Evolutionary conservation across 2,329 filamentous ascomycete species (phyloP), one percentile per base, ranked within the genome.

Genomic region (Fusarium transvaalense): DNA sequence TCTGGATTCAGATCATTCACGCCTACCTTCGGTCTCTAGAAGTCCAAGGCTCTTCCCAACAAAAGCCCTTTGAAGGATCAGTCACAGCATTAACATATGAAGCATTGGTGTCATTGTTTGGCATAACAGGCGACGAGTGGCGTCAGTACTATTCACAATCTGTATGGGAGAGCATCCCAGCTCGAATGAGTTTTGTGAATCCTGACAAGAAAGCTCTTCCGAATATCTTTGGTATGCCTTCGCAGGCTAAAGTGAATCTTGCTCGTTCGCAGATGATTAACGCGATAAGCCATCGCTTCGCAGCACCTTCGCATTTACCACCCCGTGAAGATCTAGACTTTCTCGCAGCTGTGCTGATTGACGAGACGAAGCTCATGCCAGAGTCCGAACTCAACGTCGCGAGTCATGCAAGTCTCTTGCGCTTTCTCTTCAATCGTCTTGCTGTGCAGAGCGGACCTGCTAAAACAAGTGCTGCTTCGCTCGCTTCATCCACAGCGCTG

Each of bases 1-100:
- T 78, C 43, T 78, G 76, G 76, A 68, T 77, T 0, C 75, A 78
- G 42, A 53, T 75, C 2, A 65, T 69, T 1, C 75, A 77, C 4
- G 64, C 72, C 2, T 62, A 67, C 5, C 19, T 72, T 4, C 45
- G 61, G 3, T 72, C 71, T 0, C 23, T 75, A 1, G 69, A 72
- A 3, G 15, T 14, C 1, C 38, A 50, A 6, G 8, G 50, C 1
- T 19, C 38, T 2, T 42, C 56, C 2, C 15, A 12, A 9, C n/a
- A 41, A 1, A 9, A 25, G 0, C 41, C 31, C 0, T 57, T 58
- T 38, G 64, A 56, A 3, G 68, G 64, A 23, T 37, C 57, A 0
- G 46, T n/a, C 6, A 38, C 63, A 2, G 12, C 23, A 1, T 47
- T 74, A 1, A 69, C 67, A 0, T 75, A 70, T 17, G 66, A 65